Percentiles rank a stretch among this genome's conserved stretches.
Evolutionary conservation across 805 yeast genomes (phyloP).

Genomic region (Clavispora phyllophila): DNA sequence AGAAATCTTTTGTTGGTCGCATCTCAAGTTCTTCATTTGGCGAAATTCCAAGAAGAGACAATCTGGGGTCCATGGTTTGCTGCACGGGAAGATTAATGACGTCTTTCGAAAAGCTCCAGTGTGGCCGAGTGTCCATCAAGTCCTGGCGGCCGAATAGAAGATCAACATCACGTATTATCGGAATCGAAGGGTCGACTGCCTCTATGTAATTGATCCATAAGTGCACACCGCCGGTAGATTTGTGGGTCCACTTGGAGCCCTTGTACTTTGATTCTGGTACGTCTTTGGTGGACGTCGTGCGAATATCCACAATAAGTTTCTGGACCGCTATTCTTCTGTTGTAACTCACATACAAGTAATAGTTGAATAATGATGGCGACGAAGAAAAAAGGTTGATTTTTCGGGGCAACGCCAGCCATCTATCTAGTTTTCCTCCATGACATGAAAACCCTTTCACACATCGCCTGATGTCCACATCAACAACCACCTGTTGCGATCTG

Average conservation of each 20-base stretch:
- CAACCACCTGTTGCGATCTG: conserved; percentile 1
- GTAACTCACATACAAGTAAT: conserved; percentile 14
- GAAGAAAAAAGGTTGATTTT: conserved; percentile 12
- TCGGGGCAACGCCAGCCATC: conserved; percentile 4
- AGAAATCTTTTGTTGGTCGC: background rate
- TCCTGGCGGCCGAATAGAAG: conserved; percentile 28
- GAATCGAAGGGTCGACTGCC: conserved; percentile 5
- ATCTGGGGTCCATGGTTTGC: conserved; percentile 12
- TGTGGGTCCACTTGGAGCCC: conserved; percentile 6
- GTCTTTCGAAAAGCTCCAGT: conserved; percentile 19
- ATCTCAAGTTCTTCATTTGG: conserved; percentile 10
- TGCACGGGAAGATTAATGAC: conserved; percentile 14
- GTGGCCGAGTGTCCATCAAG: conserved; percentile 22
- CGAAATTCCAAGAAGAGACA: conserved; percentile 19
- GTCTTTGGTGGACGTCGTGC: conserved; percentile 5
- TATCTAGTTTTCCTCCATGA: conserved; percentile 1
- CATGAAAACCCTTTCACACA: conserved; percentile 15
- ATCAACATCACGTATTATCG: conserved; percentile 22
- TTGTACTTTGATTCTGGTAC: conserved; percentile 2
- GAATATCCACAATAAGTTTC: conserved; percentile 9
- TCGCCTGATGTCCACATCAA: conserved; percentile 10
- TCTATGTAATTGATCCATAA: conserved; percentile 13
- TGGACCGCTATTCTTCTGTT: conserved; percentile 5
- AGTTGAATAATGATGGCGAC: conserved; percentile 8
- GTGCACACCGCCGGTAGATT: background rate